Evolutionary conservation across 2,329 filamentous ascomycete genomes (phyloP).

Genomic region (Claviceps sp.): DNA sequence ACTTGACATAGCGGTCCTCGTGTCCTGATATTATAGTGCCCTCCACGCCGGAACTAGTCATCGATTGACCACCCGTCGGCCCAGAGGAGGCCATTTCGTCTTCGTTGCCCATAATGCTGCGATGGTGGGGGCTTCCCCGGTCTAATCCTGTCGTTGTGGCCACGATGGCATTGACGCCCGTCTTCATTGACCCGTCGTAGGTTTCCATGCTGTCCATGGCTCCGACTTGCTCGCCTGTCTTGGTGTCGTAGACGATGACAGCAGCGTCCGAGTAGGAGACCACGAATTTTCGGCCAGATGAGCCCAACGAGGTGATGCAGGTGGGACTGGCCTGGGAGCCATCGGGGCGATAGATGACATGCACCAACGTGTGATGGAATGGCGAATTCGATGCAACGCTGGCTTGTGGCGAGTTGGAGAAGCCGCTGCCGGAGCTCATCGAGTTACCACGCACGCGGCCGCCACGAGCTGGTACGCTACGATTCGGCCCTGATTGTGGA

Average conservation of each 20-base stretch:
- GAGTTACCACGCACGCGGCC: constrained; percentile 80
- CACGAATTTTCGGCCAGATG: constrained; percentile 75
- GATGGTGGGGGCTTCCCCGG: constrained; percentile 40
- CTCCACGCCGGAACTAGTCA: constrained; percentile 67
- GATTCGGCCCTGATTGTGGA: constrained; percentile 52
- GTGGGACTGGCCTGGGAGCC: constrained; percentile 63
- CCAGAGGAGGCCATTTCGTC: constrained; percentile 56
- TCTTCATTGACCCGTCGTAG: constrained; percentile 67
- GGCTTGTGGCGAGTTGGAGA: constrained; percentile 80
- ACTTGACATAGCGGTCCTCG: constrained; percentile 88
- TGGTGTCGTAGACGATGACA: constrained; percentile 83
- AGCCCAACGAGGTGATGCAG: constrained; percentile 79
- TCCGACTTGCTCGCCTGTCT: constrained; percentile 80
- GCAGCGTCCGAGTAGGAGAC: constrained; percentile 86
- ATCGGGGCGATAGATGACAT: constrained; percentile 64
- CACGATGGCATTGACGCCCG: constrained; percentile 82
- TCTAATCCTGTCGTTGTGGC: constrained; percentile 77
- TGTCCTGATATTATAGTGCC: constrained; percentile 93
- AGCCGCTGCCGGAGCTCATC: constrained; percentile 86
- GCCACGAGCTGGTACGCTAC: constrained; percentile 43
- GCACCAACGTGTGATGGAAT: constrained; percentile 78
- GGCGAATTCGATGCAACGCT: constrained; percentile 73
- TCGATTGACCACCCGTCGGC: constrained; percentile 56
- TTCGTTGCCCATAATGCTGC: constrained; percentile 52
- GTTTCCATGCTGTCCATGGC: constrained; percentile 91